Percentiles rank a stretch among this genome's conserved stretches.
Conservation (phyloP, 441 rosid genomes). For the Macaranga tanarius region DNA sequence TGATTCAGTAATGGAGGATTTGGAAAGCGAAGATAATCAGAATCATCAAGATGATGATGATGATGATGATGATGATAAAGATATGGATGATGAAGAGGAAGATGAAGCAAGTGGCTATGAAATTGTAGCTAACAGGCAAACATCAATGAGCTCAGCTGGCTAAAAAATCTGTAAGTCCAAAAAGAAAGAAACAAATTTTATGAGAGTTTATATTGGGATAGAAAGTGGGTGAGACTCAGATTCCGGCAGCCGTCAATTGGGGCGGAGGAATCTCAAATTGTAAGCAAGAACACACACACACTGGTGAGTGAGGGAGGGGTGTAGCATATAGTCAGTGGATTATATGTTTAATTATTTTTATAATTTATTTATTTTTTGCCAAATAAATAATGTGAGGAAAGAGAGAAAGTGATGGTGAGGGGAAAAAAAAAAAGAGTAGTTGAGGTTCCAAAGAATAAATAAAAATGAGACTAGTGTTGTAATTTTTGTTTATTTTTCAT, state of each 20-base stretch:
- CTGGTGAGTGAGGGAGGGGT: slow-evolving; percentile 20
- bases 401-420: slow-evolving; percentile 14
- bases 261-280: slow-evolving; percentile 26
- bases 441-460: slow-evolving; percentile 28
- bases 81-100: slow-evolving; percentile 42
- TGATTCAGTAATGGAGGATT: slow-evolving; percentile 37
- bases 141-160: slow-evolving; percentile 36
- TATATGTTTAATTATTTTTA: slow-evolving; percentile 37
- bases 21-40: slow-evolving; percentile 43
- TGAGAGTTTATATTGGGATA: not conserved
- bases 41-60: slow-evolving; percentile 33
- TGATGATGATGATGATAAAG: slow-evolving; percentile 46
- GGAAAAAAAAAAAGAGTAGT: slow-evolving; percentile 15
- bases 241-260: slow-evolving; percentile 23
- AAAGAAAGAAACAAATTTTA: not conserved
- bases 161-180: slow-evolving; percentile 7
- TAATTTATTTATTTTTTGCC: slow-evolving; percentile 48
- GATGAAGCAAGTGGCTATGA: slow-evolving; percentile 55
- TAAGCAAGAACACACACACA: slow-evolving; percentile 22
- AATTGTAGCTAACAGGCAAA: slow-evolving; percentile 51
- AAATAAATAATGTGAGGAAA: slow-evolving; percentile 34
- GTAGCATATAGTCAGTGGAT: slow-evolving; percentile 38
- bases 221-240: slow-evolving; percentile 8
- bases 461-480: slow-evolving; percentile 24
- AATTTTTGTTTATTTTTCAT: slow-evolving; percentile 27